Conservation (phyloP, 495 filamentous ascomycete genomes). For the Daldinia concentrica region DNA sequence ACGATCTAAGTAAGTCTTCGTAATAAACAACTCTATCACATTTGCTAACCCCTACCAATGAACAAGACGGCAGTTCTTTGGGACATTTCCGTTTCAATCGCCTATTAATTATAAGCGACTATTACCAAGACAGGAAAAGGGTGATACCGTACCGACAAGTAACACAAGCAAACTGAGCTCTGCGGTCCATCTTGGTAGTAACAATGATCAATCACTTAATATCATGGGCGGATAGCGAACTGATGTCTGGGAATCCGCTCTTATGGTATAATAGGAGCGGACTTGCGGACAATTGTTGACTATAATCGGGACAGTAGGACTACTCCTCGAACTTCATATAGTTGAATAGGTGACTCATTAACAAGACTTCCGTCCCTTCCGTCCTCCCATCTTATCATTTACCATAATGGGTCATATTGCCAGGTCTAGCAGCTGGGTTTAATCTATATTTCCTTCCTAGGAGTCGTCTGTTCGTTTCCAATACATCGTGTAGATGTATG, state of each 20-base stretch:
- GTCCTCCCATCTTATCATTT: background rate
- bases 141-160: constrained; percentile 27
- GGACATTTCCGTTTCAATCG: constrained; percentile 56
- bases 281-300: constrained; percentile 5
- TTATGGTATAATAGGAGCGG: constrained; percentile 10
- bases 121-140: background rate
- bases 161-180: constrained; percentile 36
- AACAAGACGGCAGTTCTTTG: constrained; percentile 54
- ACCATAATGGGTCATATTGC: background rate
- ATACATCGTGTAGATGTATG: background rate
- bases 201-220: background rate
- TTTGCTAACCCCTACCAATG: constrained; percentile 50
- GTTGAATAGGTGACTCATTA: background rate
- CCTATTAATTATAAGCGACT: constrained; percentile 16
- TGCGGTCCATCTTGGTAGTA: constrained; percentile 17
- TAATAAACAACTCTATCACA: constrained; percentile 36
- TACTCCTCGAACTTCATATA: background rate
- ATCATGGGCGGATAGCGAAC: background rate
- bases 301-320: background rate
- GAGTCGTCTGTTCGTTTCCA: background rate
- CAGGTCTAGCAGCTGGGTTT: background rate
- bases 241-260: constrained; percentile 6
- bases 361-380: background rate
- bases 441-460: background rate
- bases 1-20: constrained; percentile 1